Conservation (phyloP, 177 flowering plant species). For the Vitis hybrid region DNA sequence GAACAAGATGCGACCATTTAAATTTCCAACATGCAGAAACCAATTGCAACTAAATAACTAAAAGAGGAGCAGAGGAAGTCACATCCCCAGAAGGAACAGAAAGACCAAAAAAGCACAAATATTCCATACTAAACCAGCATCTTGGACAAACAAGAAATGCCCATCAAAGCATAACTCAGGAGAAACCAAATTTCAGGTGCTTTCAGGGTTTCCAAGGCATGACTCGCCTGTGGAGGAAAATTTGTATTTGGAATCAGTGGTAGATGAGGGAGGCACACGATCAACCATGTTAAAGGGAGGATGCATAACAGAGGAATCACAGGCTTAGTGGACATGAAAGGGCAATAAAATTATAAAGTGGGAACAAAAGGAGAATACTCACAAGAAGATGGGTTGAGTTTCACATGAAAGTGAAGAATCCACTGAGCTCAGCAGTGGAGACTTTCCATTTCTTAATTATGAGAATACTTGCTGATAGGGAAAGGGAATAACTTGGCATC, state of each 20-base stretch:
- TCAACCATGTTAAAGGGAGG: not conserved
- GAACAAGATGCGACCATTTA: not conserved
- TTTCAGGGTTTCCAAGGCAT: not conserved
- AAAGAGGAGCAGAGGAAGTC: not conserved
- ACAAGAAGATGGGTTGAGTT: not conserved
- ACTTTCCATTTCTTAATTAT: not conserved
- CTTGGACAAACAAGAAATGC: not conserved
- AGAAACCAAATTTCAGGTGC: not conserved
- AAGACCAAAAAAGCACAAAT: not conserved
- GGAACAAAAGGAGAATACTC: not conserved
- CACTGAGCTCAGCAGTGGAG: constrained; percentile 2
- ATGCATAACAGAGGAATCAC: not conserved
- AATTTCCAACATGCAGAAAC: not conserved
- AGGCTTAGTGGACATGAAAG: not conserved
- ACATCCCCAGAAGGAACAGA: not conserved
- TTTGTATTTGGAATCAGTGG: not conserved
- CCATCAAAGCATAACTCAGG: not conserved
- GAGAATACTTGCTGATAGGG: not conserved
- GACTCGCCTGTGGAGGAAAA: not conserved
- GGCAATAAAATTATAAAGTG: not conserved
- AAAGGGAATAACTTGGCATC: constrained; percentile 1
- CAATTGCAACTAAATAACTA: not conserved
- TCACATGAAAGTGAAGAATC: constrained; percentile 1
- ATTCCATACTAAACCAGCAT: not conserved
- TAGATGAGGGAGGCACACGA: not conserved